Evolutionary conservation across 345 rosid genomes (phyloP).

Genomic region (Lepidium didymum): DNA sequence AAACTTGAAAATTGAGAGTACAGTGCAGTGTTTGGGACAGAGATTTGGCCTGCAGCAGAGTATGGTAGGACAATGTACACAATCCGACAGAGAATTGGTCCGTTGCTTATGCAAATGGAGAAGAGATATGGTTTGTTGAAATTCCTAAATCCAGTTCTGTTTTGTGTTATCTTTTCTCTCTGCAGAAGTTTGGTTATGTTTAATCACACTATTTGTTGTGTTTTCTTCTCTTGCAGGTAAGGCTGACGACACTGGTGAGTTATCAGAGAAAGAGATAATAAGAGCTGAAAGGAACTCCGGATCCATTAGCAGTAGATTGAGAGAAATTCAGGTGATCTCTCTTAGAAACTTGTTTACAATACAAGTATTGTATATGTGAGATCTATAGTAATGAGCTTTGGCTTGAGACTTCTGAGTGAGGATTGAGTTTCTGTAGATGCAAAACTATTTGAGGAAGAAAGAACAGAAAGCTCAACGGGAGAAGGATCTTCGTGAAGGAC

Average conservation of each 20-base stretch:
- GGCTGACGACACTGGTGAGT: conserved; percentile 55
- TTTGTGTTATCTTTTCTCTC: neutral
- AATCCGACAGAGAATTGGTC: conserved; percentile 88
- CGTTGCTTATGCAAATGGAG: conserved; percentile 83
- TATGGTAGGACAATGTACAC: conserved; percentile 99
- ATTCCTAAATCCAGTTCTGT: neutral
- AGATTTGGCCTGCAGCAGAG: conserved; percentile 98
- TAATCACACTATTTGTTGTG: neutral
- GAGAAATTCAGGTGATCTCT: conserved; percentile 79
- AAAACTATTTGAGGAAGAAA: conserved; percentile 61
- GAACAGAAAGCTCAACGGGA: conserved; percentile 69
- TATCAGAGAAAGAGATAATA: conserved; percentile 85
- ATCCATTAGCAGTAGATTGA: conserved; percentile 62
- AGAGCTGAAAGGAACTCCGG: conserved; percentile 97
- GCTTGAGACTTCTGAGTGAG: neutral
- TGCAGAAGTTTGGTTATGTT: neutral
- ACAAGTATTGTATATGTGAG: neutral
- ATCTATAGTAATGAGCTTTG: conserved; percentile 6
- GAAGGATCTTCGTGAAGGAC: conserved; percentile 79
- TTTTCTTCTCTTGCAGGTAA: conserved; percentile 44
- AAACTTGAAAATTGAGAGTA: conserved; percentile 27
- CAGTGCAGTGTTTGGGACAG: conserved; percentile 99
- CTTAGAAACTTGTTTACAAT: neutral
- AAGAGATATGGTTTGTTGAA: conserved; percentile 63
- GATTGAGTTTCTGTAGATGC: conserved; percentile 45